phyloP scores from a whole-genome alignment of 2,329 filamentous ascomycete genomes.

The Aspergillus puulaauensis region DNA sequence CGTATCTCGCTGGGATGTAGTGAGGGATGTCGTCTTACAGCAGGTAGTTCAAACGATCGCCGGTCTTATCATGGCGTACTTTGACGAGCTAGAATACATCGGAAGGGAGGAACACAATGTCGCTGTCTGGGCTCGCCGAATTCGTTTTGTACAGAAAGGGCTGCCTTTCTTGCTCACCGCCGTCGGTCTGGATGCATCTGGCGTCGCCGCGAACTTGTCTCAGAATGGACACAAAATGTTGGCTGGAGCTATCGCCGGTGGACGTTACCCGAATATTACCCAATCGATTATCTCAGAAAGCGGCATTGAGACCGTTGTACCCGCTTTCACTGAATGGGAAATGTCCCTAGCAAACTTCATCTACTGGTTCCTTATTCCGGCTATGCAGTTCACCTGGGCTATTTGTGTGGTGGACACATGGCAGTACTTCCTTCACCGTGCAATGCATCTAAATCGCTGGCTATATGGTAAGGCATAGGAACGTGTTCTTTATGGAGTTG shows the following conservation, averaged over 20 bases:
- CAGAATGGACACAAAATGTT: conserved; percentile 66
- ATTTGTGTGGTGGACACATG: conserved; percentile 84
- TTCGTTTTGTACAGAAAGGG: conserved; percentile 75
- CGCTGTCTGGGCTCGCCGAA: conserved; percentile 81
- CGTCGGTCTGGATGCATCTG: conserved; percentile 72
- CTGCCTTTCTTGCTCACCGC: conserved; percentile 70
- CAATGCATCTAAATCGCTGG: conserved; percentile 98
- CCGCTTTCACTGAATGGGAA: conserved; percentile 84
- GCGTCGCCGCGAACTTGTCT: conserved; percentile 73
- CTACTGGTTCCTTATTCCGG: conserved; percentile 77
- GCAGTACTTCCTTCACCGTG: conserved; percentile 96
- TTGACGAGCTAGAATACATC: conserved; percentile 70
- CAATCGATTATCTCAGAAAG: conserved; percentile 55
- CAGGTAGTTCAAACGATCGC: conserved; percentile 83
- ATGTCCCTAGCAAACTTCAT: conserved; percentile 69
- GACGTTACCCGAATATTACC: conserved; percentile 71
- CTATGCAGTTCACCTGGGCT: conserved; percentile 72
- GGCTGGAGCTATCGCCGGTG: conserved; percentile 74
- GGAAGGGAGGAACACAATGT: conserved; percentile 85
- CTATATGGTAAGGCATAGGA: conserved; percentile 72
- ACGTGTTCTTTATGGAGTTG: background rate
- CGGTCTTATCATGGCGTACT: conserved; percentile 65
- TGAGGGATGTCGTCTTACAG: conserved; percentile 87
- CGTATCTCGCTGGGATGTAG: conserved; percentile 78
- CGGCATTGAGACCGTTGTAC: conserved; percentile 53